Conservation (phyloP, 345 rosid species). For the Ailanthus altissimus region DNA sequence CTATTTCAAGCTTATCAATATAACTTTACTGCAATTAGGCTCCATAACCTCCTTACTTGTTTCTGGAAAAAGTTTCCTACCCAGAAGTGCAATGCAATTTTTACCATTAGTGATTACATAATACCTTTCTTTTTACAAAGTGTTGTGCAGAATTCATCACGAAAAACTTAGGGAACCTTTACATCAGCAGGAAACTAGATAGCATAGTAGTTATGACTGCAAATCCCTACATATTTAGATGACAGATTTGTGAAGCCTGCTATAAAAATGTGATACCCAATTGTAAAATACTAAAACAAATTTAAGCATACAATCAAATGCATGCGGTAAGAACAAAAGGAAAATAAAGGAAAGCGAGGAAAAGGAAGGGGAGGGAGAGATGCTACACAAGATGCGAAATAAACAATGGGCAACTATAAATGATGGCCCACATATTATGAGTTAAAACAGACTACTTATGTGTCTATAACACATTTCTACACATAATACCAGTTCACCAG, state of each 20-base stretch:
- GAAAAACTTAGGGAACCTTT: not conserved
- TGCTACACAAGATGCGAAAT: not conserved
- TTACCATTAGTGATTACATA: not conserved
- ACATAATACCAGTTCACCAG: constrained; percentile 80
- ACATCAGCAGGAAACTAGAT: not conserved
- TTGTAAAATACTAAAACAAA: not conserved
- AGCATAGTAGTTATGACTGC: not conserved
- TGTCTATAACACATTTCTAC: too few relatives aligned
- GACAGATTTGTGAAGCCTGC: not conserved
- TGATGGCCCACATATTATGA: not conserved
- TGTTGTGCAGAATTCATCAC: not conserved
- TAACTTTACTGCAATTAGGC: not conserved
- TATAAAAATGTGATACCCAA: not conserved
- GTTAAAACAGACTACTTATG: not conserved
- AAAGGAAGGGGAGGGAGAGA: not conserved
- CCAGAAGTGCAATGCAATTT: not conserved
- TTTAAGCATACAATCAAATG: not conserved
- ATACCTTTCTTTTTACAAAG: not conserved
- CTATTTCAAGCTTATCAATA: constrained; percentile 10
- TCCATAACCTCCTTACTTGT: not conserved
- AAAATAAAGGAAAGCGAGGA: not conserved
- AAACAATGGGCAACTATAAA: not conserved
- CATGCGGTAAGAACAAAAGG: not conserved
- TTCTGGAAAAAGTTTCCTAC: not conserved
- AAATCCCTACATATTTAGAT: constrained; percentile 1